A percentile compares a stretch with the other conserved stretches of the same genome.
Conservation (phyloP, 257 asterid genomes). For the Primulina eburnea region DNA sequence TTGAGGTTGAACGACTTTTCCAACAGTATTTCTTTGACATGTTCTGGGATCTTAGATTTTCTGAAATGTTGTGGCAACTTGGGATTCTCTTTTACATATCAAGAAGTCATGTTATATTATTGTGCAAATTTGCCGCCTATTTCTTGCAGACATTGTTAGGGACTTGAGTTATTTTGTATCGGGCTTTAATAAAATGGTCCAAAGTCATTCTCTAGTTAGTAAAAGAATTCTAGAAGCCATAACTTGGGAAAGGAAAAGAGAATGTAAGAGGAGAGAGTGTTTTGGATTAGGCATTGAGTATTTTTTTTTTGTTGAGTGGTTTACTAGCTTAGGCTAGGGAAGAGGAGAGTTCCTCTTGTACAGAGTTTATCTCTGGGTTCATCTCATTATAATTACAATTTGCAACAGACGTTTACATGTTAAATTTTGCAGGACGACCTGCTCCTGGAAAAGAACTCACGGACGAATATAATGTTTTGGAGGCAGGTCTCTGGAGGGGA, state of each 20-base stretch:
- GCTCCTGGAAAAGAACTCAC: slow-evolving; percentile 92
- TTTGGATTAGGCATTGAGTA: no score
- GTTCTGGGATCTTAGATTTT: slow-evolving; percentile 11
- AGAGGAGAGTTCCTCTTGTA: no score
- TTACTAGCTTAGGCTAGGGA: no score
- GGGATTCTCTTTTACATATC: not conserved
- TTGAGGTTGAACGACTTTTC: slow-evolving; percentile 12
- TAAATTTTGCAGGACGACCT: slow-evolving; percentile 71
- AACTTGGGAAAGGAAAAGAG: no score
- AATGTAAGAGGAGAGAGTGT: no score
- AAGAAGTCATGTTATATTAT: slow-evolving; percentile 4
- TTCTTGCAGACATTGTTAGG: slow-evolving; percentile 6
- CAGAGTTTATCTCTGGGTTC: no score
- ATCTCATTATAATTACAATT: no score
- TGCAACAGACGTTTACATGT: not conserved
- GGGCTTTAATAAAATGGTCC: no score
- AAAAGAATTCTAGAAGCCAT: no score
- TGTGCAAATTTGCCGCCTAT: slow-evolving; percentile 6
- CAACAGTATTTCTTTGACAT: slow-evolving; percentile 12
- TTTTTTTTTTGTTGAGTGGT: no score
- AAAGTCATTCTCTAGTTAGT: no score
- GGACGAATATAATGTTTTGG: slow-evolving; percentile 83
- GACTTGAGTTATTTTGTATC: no score
- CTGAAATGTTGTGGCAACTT: slow-evolving; percentile 20
- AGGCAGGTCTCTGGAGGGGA: slow-evolving; percentile 92